phyloP scores from a whole-genome alignment of 148 eudicot genomes.

The Spergularia marina region DNA sequence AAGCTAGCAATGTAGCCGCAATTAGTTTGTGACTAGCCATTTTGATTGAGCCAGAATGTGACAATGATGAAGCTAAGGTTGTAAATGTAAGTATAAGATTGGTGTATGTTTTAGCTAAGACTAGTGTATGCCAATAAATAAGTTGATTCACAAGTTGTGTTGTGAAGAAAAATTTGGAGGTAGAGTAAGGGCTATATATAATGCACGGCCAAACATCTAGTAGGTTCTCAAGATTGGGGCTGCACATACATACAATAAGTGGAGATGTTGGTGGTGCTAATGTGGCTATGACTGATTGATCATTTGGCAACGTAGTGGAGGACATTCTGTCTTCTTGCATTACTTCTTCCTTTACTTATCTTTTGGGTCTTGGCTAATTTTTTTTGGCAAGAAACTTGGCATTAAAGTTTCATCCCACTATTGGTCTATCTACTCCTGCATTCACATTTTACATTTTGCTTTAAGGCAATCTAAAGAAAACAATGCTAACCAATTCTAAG shows the following conservation, averaged over 20 bases:
- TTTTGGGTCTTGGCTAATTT: background rate
- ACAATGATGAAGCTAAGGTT: background rate
- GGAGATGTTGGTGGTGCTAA: constrained; percentile 20
- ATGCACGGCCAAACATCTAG: constrained; percentile 21
- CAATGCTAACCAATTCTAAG: background rate
- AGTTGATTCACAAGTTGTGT: background rate
- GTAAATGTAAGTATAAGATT: background rate
- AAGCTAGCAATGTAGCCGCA: constrained; percentile 25
- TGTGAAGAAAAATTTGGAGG: background rate
- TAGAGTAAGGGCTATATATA: constrained; percentile 26
- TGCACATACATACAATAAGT: background rate
- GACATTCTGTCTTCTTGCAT: constrained; percentile 20
- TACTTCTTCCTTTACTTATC: background rate
- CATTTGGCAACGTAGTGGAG: constrained; percentile 26
- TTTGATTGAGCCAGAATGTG: background rate
- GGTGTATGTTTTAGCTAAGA: background rate
- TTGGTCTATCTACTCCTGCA: constrained; percentile 10
- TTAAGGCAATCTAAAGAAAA: background rate
- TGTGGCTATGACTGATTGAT: constrained; percentile 24
- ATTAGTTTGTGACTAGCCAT: constrained; percentile 30
- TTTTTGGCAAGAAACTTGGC: background rate
- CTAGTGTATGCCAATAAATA: background rate
- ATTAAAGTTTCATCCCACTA: constrained; percentile 14
- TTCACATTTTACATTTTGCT: constrained; percentile 4
- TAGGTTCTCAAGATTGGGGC: constrained; percentile 23